Base-by-base conservation (phyloP, 2,329 filamentous ascomycete species). In the Colletotrichum euphorbiae region DNA sequence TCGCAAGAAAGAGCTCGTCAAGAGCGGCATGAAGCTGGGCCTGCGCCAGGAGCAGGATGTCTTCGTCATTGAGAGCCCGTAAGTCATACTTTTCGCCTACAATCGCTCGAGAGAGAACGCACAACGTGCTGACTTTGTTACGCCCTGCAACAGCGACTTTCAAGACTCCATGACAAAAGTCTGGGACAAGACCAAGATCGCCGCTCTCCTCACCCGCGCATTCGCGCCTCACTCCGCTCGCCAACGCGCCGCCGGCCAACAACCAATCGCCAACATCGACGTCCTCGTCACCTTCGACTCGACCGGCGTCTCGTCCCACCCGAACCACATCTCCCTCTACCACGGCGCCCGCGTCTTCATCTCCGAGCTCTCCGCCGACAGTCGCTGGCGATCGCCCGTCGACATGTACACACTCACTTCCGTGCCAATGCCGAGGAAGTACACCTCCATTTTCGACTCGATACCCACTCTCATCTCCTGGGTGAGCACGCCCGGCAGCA, bases 261-360 rank as follows among this genome's bases (percentile, higher is more conserved):
- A 77, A 70, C 82, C 85, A 9, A 80, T 79, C 1, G 82, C 84
- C 57, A 84, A 82, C 59, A 93, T 97, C 75, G 93, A 97, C 79
- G 87, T 91, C 31, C 86, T 99, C 73, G 84, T 99, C 72, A 99
- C 96, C 33, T 99, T 99, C 77, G 96, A 99, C 81, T 77, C 80
- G n/a, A 71, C 80, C 55, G 96, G 96, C 67, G 85, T 99, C 55
- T 97, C 93, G 67, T 88, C 88, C 48, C 96, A 99, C 80, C 93
- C 94, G 21, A 99, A 99, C 83, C 96, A 99, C 82, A 91, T 92
- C 71, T 94, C 94, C 6, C 87, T 98, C 8, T 94, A 94, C 81
- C 86, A 92, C 77, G 96, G 95, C 65, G 93, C 93, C 6, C 86
- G 88, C 51, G 80, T 87, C 55, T 98, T 97, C 77, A 78, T 97